phyloP scores from a whole-genome alignment of 805 yeast species.

The Kodamaea laetipori region DNA sequence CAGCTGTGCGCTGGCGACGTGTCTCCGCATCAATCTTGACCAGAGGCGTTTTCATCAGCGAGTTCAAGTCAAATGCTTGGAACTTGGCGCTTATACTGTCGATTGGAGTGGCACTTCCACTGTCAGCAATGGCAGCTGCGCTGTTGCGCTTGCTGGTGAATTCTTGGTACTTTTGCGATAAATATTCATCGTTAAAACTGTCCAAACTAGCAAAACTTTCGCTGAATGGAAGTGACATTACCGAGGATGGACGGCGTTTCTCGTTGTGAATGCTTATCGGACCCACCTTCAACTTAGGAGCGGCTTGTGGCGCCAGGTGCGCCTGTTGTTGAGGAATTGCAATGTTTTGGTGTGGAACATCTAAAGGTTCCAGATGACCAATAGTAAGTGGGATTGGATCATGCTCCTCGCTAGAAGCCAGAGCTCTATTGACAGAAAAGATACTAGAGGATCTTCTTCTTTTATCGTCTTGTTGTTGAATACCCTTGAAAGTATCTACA shows the following conservation, averaged over 20 bases:
- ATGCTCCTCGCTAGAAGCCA: conserved; percentile 8
- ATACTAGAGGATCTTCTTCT: conserved; percentile 37
- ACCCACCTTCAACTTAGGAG: conserved; percentile 28
- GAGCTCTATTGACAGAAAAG: conserved; percentile 17
- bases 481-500: conserved; percentile 45
- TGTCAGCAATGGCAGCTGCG: conserved; percentile 1
- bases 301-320: conserved; percentile 2
- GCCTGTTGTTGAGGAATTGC: background rate
- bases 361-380: conserved; percentile 1
- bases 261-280: conserved; percentile 31
- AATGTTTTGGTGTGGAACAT: background rate
- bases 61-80: conserved; percentile 36
- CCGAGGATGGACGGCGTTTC: conserved; percentile 56
- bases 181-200: conserved; percentile 62
- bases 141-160: conserved; percentile 19
- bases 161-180: conserved; percentile 41
- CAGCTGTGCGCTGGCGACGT: conserved; percentile 15
- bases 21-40: conserved; percentile 8
- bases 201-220: conserved; percentile 80
- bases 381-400: conserved; percentile 1
- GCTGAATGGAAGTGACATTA: conserved; percentile 65
- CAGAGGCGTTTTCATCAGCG: conserved; percentile 33
- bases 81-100: conserved; percentile 35
- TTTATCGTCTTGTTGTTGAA: conserved; percentile 43
- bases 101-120: conserved; percentile 5